phyloP scores from a whole-genome alignment of 164 flowering plant genomes.

The Macadamia integrifolia region DNA sequence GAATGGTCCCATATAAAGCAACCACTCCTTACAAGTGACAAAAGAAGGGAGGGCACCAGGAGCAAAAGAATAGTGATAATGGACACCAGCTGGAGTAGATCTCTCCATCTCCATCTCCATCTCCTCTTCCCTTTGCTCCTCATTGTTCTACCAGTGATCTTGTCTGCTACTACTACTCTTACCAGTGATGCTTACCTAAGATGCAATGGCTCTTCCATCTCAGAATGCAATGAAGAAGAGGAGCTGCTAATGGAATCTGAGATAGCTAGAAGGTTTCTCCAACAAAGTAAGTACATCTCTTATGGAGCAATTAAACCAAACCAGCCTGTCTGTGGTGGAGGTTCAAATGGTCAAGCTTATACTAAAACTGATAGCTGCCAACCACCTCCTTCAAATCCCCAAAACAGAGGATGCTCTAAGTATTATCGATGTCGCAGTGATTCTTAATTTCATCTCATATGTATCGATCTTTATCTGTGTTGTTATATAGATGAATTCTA shows the following conservation, averaged over 20 bases:
- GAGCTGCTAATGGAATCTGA: slow-evolving; percentile 44
- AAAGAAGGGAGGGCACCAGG: too few species aligned
- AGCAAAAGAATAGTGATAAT: too few species aligned
- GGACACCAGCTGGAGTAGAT: not conserved
- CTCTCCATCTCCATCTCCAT: not conserved
- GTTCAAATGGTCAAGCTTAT: slow-evolving; percentile 11
- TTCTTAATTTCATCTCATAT: not conserved
- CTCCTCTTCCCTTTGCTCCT: not conserved
- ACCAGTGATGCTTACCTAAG: not conserved
- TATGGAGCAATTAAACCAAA: slow-evolving; percentile 24
- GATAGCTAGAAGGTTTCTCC: slow-evolving; percentile 30
- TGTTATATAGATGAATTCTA: too few species aligned
- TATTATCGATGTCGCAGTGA: slow-evolving; percentile 31
- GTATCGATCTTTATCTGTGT: not conserved
- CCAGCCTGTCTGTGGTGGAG: slow-evolving; percentile 34
- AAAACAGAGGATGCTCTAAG: slow-evolving; percentile 32
- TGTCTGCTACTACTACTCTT: not conserved
- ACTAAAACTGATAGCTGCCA: slow-evolving; percentile 30
- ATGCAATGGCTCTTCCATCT: slow-evolving; percentile 38
- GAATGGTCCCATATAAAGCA: too few species aligned
- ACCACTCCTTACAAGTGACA: too few species aligned
- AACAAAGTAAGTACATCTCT: slow-evolving; percentile 23
- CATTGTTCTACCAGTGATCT: not conserved
- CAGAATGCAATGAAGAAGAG: slow-evolving; percentile 27
- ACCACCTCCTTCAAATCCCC: slow-evolving; percentile 32